Conservation (phyloP, 2,329 filamentous ascomycete species). For the Xylariaceae sp. region DNA sequence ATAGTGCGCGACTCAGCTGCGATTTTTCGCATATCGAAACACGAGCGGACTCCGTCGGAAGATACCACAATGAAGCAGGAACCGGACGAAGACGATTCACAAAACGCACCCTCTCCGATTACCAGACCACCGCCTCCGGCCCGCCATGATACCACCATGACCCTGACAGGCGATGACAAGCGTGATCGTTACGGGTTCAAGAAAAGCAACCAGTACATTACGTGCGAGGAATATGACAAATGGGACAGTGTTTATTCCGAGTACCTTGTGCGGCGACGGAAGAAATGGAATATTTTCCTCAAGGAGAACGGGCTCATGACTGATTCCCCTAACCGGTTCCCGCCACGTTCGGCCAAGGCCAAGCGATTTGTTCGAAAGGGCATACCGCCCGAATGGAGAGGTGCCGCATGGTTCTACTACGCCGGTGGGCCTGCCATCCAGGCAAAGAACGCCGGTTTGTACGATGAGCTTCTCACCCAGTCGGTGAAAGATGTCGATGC, state of each 20-base stretch:
- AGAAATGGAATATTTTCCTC: constrained; percentile 78
- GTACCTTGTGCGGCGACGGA: constrained; percentile 66
- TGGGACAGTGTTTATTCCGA: constrained; percentile 74
- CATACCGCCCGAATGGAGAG: constrained; percentile 87
- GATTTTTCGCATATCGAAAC: constrained; percentile 33
- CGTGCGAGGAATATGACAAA: constrained; percentile 67
- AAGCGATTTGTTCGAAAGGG: constrained; percentile 91
- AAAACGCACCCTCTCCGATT: neutral
- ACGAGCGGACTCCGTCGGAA: constrained; percentile 32
- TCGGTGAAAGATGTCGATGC: constrained; percentile 66
- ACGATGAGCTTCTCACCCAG: constrained; percentile 62
- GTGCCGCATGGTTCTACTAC: constrained; percentile 97
- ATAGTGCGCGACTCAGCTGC: constrained; percentile 35
- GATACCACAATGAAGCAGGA: constrained; percentile 1
- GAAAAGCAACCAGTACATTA: constrained; percentile 77
- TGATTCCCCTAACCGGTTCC: constrained; percentile 69
- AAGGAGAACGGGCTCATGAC: constrained; percentile 70
- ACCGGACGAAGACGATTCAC: constrained; percentile 2
- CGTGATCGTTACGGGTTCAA: constrained; percentile 90
- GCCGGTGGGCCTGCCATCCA: constrained; percentile 79
- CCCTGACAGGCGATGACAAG: constrained; percentile 43
- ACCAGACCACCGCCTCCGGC: constrained; percentile 17
- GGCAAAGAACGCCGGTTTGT: constrained; percentile 69
- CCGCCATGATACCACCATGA: constrained; percentile 28
- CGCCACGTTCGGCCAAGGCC: constrained; percentile 72